These are phyloP conservation scores for Capsicum chinense DNA, from an alignment of 257 asterid genomes.

Conservation along the genomic window DNA sequence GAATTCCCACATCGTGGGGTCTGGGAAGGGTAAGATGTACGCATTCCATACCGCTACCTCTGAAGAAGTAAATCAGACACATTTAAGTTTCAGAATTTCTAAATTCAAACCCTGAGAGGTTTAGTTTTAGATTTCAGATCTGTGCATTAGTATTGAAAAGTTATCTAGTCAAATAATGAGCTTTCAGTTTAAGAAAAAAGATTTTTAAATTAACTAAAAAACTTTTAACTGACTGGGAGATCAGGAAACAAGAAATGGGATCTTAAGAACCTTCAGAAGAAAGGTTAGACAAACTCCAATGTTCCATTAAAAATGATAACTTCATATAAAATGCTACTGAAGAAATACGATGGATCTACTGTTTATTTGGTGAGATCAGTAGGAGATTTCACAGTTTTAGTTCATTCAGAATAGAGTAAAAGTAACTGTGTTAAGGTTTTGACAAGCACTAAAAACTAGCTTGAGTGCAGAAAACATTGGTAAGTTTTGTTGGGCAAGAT, in stretches of 20 bases:
- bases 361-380: background rate
- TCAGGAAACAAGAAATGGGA: background rate
- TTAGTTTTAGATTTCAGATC: background rate
- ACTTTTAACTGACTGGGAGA: background rate
- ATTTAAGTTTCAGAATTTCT: background rate
- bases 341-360: background rate
- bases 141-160: background rate
- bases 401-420: background rate
- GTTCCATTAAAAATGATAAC: background rate
- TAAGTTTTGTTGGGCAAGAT: background rate
- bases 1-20: too few species aligned
- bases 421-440: background rate
- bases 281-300: slow-evolving; percentile 5
- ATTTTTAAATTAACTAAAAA: background rate
- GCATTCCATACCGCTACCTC: too few species aligned
- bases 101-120: background rate
- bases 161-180: background rate
- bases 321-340: background rate
- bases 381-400: background rate
- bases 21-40: too few species aligned
- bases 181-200: background rate
- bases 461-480: background rate
- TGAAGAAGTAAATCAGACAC: background rate
- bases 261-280: slow-evolving; percentile 1
- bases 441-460: slow-evolving; percentile 2